Conservation (phyloP, 2,329 filamentous ascomycete species). For the Nigrospora oryzae region DNA sequence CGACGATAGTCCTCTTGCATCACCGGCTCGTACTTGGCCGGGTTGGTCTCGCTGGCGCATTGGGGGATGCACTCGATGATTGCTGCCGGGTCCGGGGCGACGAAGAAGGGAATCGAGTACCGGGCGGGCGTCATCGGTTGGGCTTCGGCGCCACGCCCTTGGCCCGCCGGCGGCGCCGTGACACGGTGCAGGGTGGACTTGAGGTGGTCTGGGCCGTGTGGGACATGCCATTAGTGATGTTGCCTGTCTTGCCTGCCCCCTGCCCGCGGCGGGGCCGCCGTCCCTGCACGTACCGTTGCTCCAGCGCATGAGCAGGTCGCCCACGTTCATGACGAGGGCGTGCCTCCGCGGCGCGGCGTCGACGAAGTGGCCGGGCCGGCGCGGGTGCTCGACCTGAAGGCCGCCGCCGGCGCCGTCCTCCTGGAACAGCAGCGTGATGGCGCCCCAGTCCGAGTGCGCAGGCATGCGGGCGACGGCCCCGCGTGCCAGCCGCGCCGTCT, state of each 20-base stretch:
- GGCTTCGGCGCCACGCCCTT: slow-evolving; percentile 23
- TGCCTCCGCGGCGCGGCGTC: slow-evolving; percentile 21
- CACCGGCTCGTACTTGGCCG: slow-evolving; percentile 39
- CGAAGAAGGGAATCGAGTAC: slow-evolving; percentile 54
- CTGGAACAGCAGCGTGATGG: slow-evolving; percentile 39
- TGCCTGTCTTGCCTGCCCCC: neutral
- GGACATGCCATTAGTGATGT: neutral
- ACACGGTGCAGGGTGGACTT: slow-evolving; percentile 47
- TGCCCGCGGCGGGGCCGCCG: too few species aligned
- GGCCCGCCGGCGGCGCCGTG: slow-evolving; percentile 29
- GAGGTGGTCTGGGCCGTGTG: slow-evolving; percentile 27
- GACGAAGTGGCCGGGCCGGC: slow-evolving; percentile 24
- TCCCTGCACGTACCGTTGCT: slow-evolving; percentile 23
- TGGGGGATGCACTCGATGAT: slow-evolving; percentile 43
- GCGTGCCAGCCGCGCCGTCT: slow-evolving; percentile 30
- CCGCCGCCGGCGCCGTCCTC: slow-evolving; percentile 18
- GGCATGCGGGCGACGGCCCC: slow-evolving; percentile 32
- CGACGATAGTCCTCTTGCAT: slow-evolving; percentile 16
- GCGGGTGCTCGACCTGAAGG: slow-evolving; percentile 33
- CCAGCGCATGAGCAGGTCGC: slow-evolving; percentile 28
- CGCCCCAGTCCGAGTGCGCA: slow-evolving; percentile 22
- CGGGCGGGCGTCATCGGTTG: slow-evolving; percentile 37
- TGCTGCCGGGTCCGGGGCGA: slow-evolving; percentile 37
- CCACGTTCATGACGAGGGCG: slow-evolving; percentile 24
- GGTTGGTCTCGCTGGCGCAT: slow-evolving; percentile 30